These are phyloP conservation scores for Mayamaea pseudoterrestris DNA, from an alignment of 108 stramenopile genomes.

Conservation along the genomic window DNA sequence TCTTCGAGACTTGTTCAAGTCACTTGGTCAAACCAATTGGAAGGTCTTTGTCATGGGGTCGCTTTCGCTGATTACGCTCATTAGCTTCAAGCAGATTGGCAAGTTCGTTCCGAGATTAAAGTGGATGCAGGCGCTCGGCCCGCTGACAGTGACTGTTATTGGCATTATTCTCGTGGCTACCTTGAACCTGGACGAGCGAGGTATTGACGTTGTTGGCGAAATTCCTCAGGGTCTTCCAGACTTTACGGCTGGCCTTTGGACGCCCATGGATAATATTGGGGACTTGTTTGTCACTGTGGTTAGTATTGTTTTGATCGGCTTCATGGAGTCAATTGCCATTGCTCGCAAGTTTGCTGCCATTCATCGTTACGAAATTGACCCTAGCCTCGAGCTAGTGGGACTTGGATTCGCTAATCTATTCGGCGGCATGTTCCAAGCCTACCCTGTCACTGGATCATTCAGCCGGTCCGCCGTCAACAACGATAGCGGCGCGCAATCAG, in stretches of 20 bases:
- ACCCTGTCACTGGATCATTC: slow-evolving; percentile 65
- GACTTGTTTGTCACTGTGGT: slow-evolving; percentile 22
- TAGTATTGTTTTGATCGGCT: slow-evolving; percentile 48
- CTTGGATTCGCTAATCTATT: slow-evolving; percentile 73
- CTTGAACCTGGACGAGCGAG: slow-evolving; percentile 25
- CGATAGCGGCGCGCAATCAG: slow-evolving; percentile 48
- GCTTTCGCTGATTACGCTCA: slow-evolving; percentile 16
- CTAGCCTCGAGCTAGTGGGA: slow-evolving; percentile 61
- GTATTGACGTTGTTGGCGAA: slow-evolving; percentile 44
- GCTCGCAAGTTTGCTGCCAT: slow-evolving; percentile 51
- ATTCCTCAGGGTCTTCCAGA: slow-evolving; percentile 57
- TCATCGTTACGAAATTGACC: slow-evolving; percentile 63
- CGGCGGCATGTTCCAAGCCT: slow-evolving; percentile 47
- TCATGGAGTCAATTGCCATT: slow-evolving; percentile 76
- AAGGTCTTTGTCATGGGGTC: slow-evolving; percentile 44
- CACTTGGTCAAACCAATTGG: slow-evolving; percentile 41
- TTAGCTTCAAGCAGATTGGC: slow-evolving; percentile 22
- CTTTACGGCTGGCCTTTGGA: slow-evolving; percentile 14
- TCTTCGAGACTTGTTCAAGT: slow-evolving; percentile 20
- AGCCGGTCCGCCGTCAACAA: slow-evolving; percentile 67
- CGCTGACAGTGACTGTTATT: slow-evolving; percentile 34
- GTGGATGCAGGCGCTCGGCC: slow-evolving; percentile 27
- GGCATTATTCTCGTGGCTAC: slow-evolving; percentile 18
- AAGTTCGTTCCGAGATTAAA: slow-evolving; percentile 23
- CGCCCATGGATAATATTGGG: slow-evolving; percentile 22